phyloP scores from a whole-genome alignment of 805 yeast genomes.

The Monosporozyma servazzii region DNA sequence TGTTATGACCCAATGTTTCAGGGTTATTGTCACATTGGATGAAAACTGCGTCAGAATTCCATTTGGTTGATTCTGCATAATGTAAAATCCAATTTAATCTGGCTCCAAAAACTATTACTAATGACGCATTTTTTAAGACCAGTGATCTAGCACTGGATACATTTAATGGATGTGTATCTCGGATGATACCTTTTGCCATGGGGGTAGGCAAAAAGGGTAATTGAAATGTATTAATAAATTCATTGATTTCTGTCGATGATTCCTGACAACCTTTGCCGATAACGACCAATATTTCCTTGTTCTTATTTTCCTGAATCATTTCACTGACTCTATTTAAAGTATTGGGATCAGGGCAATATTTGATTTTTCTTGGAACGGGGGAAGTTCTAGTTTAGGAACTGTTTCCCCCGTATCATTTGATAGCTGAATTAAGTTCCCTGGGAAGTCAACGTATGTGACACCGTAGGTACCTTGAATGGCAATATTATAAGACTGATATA shows the following conservation, averaged over 20 bases:
- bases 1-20: constrained; percentile 44
- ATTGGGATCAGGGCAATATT: constrained; percentile 11
- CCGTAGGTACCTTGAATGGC: constrained; percentile 45
- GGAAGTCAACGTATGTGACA: constrained; percentile 52
- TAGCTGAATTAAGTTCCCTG: constrained; percentile 45
- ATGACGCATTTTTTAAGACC: constrained; percentile 50
- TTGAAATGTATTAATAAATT: constrained; percentile 34
- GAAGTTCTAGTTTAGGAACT: neutral
- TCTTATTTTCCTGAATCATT: constrained; percentile 27
- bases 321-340: constrained; percentile 27
- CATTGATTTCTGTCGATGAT: constrained; percentile 32
- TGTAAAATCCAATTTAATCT: constrained; percentile 69
- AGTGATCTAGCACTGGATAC: constrained; percentile 55
- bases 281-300: constrained; percentile 43
- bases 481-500: constrained; percentile 18
- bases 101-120: constrained; percentile 54
- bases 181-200: constrained; percentile 66
- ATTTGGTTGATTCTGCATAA: constrained; percentile 52
- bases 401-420: constrained; percentile 4
- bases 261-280: constrained; percentile 62
- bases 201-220: constrained; percentile 64
- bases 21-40: constrained; percentile 49
- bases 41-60: constrained; percentile 36
- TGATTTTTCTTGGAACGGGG: constrained; percentile 7
- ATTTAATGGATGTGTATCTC: constrained; percentile 40